Base-by-base conservation (phyloP, 2,329 filamentous ascomycete genomes). In the Fusarium robinianum region DNA sequence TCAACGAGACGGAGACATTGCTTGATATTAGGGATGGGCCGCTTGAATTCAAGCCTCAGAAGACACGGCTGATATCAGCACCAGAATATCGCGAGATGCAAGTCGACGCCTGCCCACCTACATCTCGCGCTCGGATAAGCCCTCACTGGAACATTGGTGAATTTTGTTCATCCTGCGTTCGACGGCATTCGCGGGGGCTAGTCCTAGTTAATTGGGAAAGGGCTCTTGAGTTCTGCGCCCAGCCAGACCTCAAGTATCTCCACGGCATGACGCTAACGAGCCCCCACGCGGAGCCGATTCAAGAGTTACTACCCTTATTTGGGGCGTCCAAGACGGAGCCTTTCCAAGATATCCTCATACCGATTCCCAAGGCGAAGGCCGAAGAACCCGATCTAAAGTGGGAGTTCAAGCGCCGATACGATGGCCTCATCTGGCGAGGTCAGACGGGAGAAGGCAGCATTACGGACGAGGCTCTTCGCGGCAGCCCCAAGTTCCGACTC, bases 321-420 rank as follows among this genome's bases (percentile, higher is more conserved):
- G 87, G 87, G 50, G 78, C 87, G 45, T 84, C 82, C 34, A 90
- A 89, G 57, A 81, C 84, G 2, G 75, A 79, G 30, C 83, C 83
- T 5, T 92, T 88, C 68, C 81, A 78, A 51, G 89, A 95, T 62
- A 88, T 95, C 22, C 67, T 91, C 15, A 85, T 90, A 38, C 88
- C 89, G 0, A 61, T 80, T 72, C 76, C 57, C 38, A 40, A 46
- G 76, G 79, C 17, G 10, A 46, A 54, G 15, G 47, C 51, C 10
- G 73, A 76, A 2, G 68, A 76, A 4, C 72, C 74, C 1, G 70
- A 74, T 22, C 58, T 71, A 5, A 61, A 60, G 17, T 67, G 67
- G 54, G 64, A 63, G 1, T 91, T 88, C 51, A 60, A 69, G 1
- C 70, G 82, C 33, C 90, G 90, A 58, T 72, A 78, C 30, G 78